These are phyloP conservation scores for Lachnellula occidentalis DNA, from an alignment of 2,329 filamentous ascomycete genomes.

Conservation along the genomic window DNA sequence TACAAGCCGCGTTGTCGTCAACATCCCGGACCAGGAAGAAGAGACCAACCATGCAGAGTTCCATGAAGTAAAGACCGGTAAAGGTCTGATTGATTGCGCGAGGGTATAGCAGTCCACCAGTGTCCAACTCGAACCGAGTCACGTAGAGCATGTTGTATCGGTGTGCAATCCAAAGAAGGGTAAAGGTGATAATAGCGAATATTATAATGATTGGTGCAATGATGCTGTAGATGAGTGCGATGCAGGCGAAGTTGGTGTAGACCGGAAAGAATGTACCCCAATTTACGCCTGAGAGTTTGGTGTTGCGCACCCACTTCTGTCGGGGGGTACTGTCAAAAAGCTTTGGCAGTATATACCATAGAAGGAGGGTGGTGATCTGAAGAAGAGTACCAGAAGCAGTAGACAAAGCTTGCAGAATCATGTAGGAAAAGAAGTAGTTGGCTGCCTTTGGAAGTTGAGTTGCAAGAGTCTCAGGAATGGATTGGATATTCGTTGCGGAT, in stretches of 20 bases:
- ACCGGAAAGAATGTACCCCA: slow-evolving; percentile 96
- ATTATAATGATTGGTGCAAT: slow-evolving; percentile 86
- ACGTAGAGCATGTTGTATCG: slow-evolving; percentile 97
- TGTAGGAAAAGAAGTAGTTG: slow-evolving; percentile 98
- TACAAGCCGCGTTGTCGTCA: slow-evolving; percentile 50
- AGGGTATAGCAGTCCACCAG: slow-evolving; percentile 86
- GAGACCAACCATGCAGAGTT: slow-evolving; percentile 80
- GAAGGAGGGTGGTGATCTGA: slow-evolving; percentile 71
- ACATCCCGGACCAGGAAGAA: slow-evolving; percentile 73
- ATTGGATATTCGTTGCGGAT: slow-evolving; percentile 45
- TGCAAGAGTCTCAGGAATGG: slow-evolving; percentile 67
- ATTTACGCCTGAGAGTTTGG: slow-evolving; percentile 66
- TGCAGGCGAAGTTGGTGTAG: slow-evolving; percentile 94
- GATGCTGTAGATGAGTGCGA: slow-evolving; percentile 82
- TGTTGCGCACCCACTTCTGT: slow-evolving; percentile 82
- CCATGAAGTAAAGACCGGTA: slow-evolving; percentile 91
- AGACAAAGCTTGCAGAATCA: slow-evolving; percentile 89
- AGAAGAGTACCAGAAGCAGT: slow-evolving; percentile 85
- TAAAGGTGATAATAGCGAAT: slow-evolving; percentile 90
- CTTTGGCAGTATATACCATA: slow-evolving; percentile 77
- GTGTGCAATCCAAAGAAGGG: slow-evolving; percentile 87
- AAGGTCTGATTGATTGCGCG: slow-evolving; percentile 93
- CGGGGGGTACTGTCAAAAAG: slow-evolving; percentile 76
- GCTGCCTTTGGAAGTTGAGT: slow-evolving; percentile 76
- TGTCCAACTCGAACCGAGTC: slow-evolving; percentile 82